A percentile compares a stretch with the other conserved stretches of the same genome.
These are phyloP conservation scores for Chlorociboria aeruginascens DNA, from an alignment of 495 filamentous ascomycete species.

Conservation along the genomic window DNA sequence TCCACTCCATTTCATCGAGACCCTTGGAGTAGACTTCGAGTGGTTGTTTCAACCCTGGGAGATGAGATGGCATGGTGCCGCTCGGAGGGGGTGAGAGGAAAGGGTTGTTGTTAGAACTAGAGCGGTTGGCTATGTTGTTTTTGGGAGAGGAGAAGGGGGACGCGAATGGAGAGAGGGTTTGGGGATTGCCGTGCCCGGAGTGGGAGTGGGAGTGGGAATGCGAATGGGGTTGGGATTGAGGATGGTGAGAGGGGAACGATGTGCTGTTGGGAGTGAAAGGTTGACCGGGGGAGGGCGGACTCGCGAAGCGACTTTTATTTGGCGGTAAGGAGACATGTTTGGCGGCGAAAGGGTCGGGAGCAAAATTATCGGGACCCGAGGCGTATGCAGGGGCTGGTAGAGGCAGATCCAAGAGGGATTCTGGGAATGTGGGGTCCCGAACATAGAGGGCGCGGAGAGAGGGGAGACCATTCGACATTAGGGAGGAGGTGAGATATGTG, in stretches of 20 bases:
- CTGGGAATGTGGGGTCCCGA: constrained; percentile 68
- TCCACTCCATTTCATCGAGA: constrained; percentile 76
- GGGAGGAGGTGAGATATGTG: constrained; percentile 67
- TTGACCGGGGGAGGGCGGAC: too few relatives aligned
- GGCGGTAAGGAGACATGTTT: not conserved
- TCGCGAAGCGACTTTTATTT: too few relatives aligned
- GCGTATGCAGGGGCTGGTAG: constrained; percentile 44
- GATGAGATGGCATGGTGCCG: not conserved
- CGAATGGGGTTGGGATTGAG: too few relatives aligned
- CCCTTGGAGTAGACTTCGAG: constrained; percentile 81
- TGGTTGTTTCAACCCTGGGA: constrained; percentile 41
- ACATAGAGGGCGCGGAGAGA: constrained; percentile 69
- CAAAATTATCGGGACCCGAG: constrained; percentile 10
- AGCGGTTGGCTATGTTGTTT: not conserved
- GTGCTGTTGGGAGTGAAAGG: too few relatives aligned
- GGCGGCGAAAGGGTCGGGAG: not conserved
- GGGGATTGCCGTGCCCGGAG: too few relatives aligned
- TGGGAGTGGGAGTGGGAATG: too few relatives aligned
- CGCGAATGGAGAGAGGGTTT: not conserved
- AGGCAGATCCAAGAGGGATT: constrained; percentile 51
- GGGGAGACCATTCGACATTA: constrained; percentile 65
- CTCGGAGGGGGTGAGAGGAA: not conserved
- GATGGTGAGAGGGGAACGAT: too few relatives aligned
- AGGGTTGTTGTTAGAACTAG: constrained; percentile 12
- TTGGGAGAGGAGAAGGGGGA: constrained; percentile 28